Percentiles rank a stretch among this genome's conserved stretches.
These are phyloP conservation scores for Pichia kluyveri DNA, from an alignment of 805 yeast species.

Conservation along the genomic window DNA sequence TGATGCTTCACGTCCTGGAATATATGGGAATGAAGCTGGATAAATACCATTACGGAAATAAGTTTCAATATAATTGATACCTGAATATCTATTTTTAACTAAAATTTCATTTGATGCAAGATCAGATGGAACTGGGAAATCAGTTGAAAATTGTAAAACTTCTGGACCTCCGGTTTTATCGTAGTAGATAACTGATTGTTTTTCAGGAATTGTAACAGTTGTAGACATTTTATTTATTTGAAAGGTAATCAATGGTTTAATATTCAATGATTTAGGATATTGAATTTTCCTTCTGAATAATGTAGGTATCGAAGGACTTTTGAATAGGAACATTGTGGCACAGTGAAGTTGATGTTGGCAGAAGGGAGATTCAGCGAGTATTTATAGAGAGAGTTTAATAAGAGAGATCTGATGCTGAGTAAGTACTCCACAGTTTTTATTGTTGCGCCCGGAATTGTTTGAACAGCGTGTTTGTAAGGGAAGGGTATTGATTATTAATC, in stretches of 20 bases:
- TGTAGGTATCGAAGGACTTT: no score
- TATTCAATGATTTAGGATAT: no score
- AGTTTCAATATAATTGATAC: slow-evolving; percentile 74
- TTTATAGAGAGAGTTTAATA: no score
- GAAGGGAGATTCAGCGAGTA: no score
- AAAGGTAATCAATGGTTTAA: slow-evolving; percentile 1
- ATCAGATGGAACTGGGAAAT: slow-evolving; percentile 46
- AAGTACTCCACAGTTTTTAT: no score
- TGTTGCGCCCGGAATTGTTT: no score
- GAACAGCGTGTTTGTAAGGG: no score
- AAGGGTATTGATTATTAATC: no score
- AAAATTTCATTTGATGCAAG: slow-evolving; percentile 50
- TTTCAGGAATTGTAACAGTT: slow-evolving; percentile 32
- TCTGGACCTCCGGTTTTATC: slow-evolving; percentile 51
- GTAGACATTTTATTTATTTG: slow-evolving; percentile 1
- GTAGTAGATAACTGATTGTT: slow-evolving; percentile 48
- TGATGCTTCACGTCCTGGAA: slow-evolving; percentile 63
- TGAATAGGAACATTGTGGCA: no score
- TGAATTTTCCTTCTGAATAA: background rate
- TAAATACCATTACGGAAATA: slow-evolving; percentile 79
- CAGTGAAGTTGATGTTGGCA: no score
- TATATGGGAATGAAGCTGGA: slow-evolving; percentile 49
- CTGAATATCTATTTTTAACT: slow-evolving; percentile 67
- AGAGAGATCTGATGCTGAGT: no score
- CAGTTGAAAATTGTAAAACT: slow-evolving; percentile 44